Evolutionary conservation across 257 asterid species (phyloP), one percentile per base, ranked within the genome.

Genomic region (Plectranthus barbatus): DNA sequence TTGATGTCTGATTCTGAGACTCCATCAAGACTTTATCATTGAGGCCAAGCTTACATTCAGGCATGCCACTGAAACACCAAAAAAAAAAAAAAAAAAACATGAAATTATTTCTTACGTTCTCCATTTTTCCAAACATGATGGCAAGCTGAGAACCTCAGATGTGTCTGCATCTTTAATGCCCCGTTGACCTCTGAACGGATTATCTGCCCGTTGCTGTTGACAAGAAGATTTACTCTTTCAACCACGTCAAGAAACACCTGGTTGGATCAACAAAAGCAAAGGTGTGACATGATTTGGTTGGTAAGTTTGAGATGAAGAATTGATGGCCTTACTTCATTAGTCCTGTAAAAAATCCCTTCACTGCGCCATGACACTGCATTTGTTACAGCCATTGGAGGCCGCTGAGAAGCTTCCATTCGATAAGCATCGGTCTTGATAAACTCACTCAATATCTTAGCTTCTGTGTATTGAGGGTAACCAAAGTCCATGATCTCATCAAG

Each of bases 351-450:
- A 64, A 94, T 85, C 71, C 99, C 99, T 86, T 94, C 99, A 51
- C 99, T 94, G 23, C 97, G 96, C 99, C 99, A 94, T 4, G 99
- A 94, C 54, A 94, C 99, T 61, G 99, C 97, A 83, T 94, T 94
- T 26, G 99, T 94, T n/a, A 94, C 99, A n/a, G 99, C 99, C 99
- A 90, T 94, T 45, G 99, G 99, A 77, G 99, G 99, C 74, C 97
- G 84, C 81, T 90, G 99, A 20, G 96, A 42, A 56, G 81, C 96
- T 79, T 94, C 99, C 99, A 94, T 94, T 74, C 97, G 81, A 51
- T 94, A 94, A 69, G 97, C 99, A 81, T 94, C 99, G 7, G 95
- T 94, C 87, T 94, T 94, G 66, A 94, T 94, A 75, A 90, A 94
- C 83, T 94, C 97, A n/a, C 97, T 90, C 4, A 93, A 94, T 71